A percentile compares a stretch with the other conserved stretches of the same genome.
Evolutionary conservation across 2,329 filamentous ascomycete genomes (phyloP).

Genomic region (Emericellopsis atlantica): DNA sequence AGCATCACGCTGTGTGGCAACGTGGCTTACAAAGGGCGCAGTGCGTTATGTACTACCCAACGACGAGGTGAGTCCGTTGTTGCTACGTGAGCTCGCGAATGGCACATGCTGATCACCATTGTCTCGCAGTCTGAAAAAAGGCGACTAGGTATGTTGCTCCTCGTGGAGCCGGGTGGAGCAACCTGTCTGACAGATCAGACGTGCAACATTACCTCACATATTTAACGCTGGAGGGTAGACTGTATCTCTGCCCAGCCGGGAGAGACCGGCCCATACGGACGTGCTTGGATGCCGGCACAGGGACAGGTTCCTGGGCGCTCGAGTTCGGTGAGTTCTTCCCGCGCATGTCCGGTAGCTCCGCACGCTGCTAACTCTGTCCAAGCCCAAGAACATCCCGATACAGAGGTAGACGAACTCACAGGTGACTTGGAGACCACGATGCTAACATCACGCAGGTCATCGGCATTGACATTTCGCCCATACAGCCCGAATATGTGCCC

Average conservation of each 20-base stretch:
- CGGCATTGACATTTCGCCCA: constrained; percentile 19
- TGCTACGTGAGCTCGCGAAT: too few species aligned
- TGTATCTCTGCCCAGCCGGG: constrained; percentile 13
- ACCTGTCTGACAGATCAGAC: constrained; percentile 5
- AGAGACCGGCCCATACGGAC: constrained; percentile 9
- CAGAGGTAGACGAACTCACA: constrained; percentile 5
- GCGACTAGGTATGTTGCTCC: neutral
- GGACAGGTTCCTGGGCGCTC: constrained; percentile 17
- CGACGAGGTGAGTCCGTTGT: neutral
- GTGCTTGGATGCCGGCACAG: constrained; percentile 17
- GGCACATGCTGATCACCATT: neutral
- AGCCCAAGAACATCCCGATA: constrained; percentile 12
- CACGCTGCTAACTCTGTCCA: constrained; percentile 4
- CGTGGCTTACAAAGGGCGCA: neutral
- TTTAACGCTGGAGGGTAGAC: constrained; percentile 17
- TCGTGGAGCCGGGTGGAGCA: neutral
- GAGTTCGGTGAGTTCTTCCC: constrained; percentile 11
- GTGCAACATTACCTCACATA: constrained; percentile 22
- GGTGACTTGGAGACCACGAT: neutral
- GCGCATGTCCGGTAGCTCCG: constrained; percentile 3
- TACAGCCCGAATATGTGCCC: constrained; percentile 22
- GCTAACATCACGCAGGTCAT: constrained; percentile 8
- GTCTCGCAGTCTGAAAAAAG: neutral
- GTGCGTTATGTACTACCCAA: constrained; percentile 9
- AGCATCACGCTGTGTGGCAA: neutral